Evolutionary conservation across 176 grass and related monocot species (phyloP), one percentile per base, ranked within the genome.

Genomic region (Thinopyrum elongatum): DNA sequence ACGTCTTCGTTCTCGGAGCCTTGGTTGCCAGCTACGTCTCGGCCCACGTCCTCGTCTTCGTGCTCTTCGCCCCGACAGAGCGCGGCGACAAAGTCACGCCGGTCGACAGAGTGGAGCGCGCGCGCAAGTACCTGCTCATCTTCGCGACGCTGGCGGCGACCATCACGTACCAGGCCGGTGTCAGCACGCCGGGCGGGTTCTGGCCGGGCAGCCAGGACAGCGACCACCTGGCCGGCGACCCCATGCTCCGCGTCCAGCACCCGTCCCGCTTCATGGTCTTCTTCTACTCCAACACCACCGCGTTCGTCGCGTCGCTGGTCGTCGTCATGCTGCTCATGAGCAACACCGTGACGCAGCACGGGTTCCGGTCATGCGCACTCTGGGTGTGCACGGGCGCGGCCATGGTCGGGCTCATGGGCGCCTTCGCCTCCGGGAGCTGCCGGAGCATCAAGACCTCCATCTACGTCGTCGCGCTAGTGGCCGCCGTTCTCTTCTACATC

Each of bases 251-350:
- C 0, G 17, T 27, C 46, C 59, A 75, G 41, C 67, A 86, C 10
- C 49, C 49, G 7, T 35, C 33, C 16, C 88, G 83, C 33, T 90
- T 90, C 83, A 78, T 82, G 83, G 63, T 29, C 8, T 82, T 90
- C 88, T 90, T 90, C 88, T 86, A 90, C 83, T 78, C 76, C 88
- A 90, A 90, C 79, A 90, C 88, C 31, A 86, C 79, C 29, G 83
- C 88, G 23, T 90, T 90, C 64, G 79, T 90, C 63, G 72, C 83
- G 53, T 90, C 83, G 8, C 83, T 90, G 29, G 53, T 90, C 8
- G 55, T 86, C 17, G 62, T 86, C 83, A 86, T 86, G 71, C 83
- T 90, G 8, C 88, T 90, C 51, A 90, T 90, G 83, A 90, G 83
- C 83, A 62, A 27, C 25, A 83, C 88, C 17, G 88, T 86, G 39